phyloP scores from a whole-genome alignment of 495 filamentous ascomycete species.

The Astrocystis sublimbata region DNA sequence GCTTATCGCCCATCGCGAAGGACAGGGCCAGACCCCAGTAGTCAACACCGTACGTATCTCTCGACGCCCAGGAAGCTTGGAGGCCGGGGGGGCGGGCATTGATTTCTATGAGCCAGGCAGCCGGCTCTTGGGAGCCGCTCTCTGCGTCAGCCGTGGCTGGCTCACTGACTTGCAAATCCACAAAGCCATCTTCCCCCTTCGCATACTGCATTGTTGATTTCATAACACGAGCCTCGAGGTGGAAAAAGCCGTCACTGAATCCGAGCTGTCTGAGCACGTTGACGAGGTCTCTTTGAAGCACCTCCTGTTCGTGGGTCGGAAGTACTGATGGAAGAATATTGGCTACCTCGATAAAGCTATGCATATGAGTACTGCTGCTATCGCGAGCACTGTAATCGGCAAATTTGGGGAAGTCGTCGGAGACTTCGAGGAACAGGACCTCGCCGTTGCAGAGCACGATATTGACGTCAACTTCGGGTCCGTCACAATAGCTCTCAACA shows the following conservation, averaged over 20 bases:
- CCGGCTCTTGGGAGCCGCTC: background rate
- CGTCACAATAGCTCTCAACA: conserved; percentile 8
- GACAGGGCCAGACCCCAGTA: conserved; percentile 26
- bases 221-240: conserved; percentile 28
- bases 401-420: conserved; percentile 47
- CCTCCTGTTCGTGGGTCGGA: conserved; percentile 30
- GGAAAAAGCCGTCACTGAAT: background rate
- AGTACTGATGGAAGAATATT: conserved; percentile 34
- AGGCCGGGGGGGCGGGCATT: conserved; percentile 42
- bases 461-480: conserved; percentile 53
- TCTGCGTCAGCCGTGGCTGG: background rate
- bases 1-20: background rate
- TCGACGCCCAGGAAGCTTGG: conserved; percentile 27
- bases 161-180: conserved; percentile 22
- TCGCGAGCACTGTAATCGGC: conserved; percentile 30
- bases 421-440: conserved; percentile 46
- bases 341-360: conserved; percentile 31
- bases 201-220: conserved; percentile 32
- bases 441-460: conserved; percentile 48
- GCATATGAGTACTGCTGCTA: background rate
- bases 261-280: conserved; percentile 21
- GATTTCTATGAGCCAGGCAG: conserved; percentile 40
- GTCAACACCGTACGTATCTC: conserved; percentile 46
- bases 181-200: conserved; percentile 10
- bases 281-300: conserved; percentile 25